phyloP scores from a whole-genome alignment of 2,329 filamentous ascomycete genomes.

The Fusarium sp. region DNA sequence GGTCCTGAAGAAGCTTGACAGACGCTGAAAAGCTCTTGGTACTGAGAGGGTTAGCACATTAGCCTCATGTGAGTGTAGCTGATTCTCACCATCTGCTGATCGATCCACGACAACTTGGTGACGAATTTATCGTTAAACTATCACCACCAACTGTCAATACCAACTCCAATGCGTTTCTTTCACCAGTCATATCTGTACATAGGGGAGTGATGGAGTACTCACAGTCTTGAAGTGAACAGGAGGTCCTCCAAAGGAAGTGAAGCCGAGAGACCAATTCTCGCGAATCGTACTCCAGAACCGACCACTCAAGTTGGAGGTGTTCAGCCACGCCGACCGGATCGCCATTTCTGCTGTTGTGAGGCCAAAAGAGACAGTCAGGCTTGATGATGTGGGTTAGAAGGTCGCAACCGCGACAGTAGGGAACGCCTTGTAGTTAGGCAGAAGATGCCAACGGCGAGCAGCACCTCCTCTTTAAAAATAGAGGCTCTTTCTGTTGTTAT shows the following conservation, averaged over 20 bases:
- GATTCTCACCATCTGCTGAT: constrained; percentile 70
- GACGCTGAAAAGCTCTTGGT: constrained; percentile 78
- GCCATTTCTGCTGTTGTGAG: not conserved
- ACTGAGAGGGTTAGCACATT: constrained; percentile 56
- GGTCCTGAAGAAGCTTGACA: constrained; percentile 77
- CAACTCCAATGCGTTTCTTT: not conserved
- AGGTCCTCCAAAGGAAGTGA: constrained; percentile 25
- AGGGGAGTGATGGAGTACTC: not conserved
- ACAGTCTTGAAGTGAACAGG: constrained; percentile 33
- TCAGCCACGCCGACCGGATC: not conserved
- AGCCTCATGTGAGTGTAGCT: fast-evolving
- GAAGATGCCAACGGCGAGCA: not conserved
- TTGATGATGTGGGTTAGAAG: not conserved
- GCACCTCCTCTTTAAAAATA: not conserved
- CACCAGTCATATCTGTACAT: not conserved
- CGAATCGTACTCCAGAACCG: constrained; percentile 9
- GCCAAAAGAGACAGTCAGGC: not conserved
- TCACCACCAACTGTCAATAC: not conserved
- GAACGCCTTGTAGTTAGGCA: not conserved
- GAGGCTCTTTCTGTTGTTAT: too few relatives aligned
- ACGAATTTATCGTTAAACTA: constrained; percentile 63
- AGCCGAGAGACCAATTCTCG: constrained; percentile 61
- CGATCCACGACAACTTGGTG: constrained; percentile 71
- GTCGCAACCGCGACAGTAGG: not conserved
- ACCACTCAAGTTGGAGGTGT: not conserved